phyloP scores from a whole-genome alignment of 495 filamentous ascomycete genomes.

The Penicillium crystallinum region DNA sequence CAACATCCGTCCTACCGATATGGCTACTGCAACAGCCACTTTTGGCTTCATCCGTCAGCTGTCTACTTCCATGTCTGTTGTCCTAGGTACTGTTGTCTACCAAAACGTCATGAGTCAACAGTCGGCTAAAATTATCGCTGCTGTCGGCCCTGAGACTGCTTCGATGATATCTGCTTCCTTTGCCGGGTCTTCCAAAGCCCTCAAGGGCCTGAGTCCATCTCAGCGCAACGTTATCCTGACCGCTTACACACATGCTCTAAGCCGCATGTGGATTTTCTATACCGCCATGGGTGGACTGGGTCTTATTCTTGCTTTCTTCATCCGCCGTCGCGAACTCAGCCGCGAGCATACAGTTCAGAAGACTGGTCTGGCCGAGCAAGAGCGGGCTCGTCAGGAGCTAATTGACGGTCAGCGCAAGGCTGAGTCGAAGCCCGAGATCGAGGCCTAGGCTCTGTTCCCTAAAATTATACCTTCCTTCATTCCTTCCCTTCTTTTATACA shows the following conservation, averaged over 20 bases:
- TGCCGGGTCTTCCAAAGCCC: conserved; percentile 53
- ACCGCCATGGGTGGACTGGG: conserved; percentile 50
- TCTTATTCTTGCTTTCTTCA: conserved; percentile 49
- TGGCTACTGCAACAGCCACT: conserved; percentile 48
- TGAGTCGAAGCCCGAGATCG: conserved; percentile 19
- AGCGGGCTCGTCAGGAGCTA: conserved; percentile 37
- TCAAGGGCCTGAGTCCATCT: conserved; percentile 43
- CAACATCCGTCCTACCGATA: conserved; percentile 44
- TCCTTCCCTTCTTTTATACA: not conserved
- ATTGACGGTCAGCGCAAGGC: conserved; percentile 27
- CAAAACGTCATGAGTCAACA: conserved; percentile 50
- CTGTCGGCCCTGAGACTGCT: conserved; percentile 31
- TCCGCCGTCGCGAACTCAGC: conserved; percentile 52
- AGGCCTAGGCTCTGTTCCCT: conserved; percentile 21
- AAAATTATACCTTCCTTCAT: not conserved
- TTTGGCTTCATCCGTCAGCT: conserved; percentile 50
- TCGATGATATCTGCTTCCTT: conserved; percentile 37
- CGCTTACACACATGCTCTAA: conserved; percentile 53
- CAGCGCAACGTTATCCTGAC: conserved; percentile 45
- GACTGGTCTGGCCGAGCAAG: conserved; percentile 55
- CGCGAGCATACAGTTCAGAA: conserved; percentile 56
- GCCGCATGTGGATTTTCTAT: conserved; percentile 66
- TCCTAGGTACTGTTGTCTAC: conserved; percentile 54
- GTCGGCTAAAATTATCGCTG: conserved; percentile 28
- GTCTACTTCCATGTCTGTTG: conserved; percentile 48